phyloP scores from a whole-genome alignment of 2,329 filamentous ascomycete species.

The Leptographium lundbergii region DNA sequence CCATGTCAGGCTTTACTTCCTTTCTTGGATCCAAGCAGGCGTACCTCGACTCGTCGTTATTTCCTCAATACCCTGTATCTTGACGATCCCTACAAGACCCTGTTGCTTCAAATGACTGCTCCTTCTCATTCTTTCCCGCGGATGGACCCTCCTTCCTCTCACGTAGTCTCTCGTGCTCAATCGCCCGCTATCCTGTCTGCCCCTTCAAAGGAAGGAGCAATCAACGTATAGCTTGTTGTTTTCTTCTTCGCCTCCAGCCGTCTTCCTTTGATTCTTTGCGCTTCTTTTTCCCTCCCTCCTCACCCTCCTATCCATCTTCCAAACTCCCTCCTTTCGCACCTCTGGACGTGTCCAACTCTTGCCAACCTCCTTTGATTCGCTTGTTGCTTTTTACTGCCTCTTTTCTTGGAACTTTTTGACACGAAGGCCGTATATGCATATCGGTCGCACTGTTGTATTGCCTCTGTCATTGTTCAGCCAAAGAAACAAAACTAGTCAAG shows the following conservation, averaged over 20 bases:
- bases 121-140: too few relatives aligned
- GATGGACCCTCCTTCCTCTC: background rate
- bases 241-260: background rate
- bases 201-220: background rate
- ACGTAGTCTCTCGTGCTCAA: background rate
- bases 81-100: too few relatives aligned
- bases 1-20: too few relatives aligned
- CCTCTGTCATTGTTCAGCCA: background rate
- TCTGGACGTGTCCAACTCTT: background rate
- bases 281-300: background rate
- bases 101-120: too few relatives aligned
- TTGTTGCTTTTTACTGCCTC: conserved; percentile 3
- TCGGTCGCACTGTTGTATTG: background rate
- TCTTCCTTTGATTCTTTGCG: background rate
- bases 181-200: background rate
- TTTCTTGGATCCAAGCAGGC: too few relatives aligned
- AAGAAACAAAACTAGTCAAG: conserved; percentile 1
- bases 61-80: too few relatives aligned
- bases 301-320: background rate
- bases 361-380: background rate
- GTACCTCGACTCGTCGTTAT: too few relatives aligned
- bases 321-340: background rate
- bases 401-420: conserved; percentile 14
- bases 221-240: background rate
- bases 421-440: conserved; percentile 9